These are phyloP conservation scores for Carallia pectinifolia DNA, from an alignment of 345 rosid species.

Conservation along the genomic window DNA sequence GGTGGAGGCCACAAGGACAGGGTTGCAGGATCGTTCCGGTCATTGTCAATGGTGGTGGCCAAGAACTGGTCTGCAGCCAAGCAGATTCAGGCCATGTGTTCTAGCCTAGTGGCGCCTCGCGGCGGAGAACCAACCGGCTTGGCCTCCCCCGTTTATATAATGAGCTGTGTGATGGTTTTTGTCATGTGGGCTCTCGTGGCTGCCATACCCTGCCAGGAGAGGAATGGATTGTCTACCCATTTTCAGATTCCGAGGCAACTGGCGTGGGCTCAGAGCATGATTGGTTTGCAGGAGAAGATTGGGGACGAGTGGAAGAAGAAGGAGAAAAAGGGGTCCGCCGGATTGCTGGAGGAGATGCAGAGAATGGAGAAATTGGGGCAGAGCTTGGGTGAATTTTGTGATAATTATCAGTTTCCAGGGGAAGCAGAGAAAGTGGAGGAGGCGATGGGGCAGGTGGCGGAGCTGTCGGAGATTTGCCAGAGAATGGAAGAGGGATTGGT, in stretches of 20 bases:
- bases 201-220: conserved; percentile 90
- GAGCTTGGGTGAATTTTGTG: conserved; percentile 62
- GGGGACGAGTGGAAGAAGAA: conserved; percentile 97
- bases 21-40: conserved; percentile 32
- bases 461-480: conserved; percentile 69
- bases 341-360: conserved; percentile 81
- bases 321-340: conserved; percentile 85
- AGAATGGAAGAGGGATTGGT: conserved; percentile 79
- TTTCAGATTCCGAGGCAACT: conserved; percentile 77
- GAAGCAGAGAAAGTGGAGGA: conserved; percentile 63
- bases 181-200: conserved; percentile 88
- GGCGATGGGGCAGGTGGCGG: conserved; percentile 50
- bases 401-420: conserved; percentile 63
- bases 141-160: conserved; percentile 60
- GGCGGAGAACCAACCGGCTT: conserved; percentile 28
- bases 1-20: conserved; percentile 37
- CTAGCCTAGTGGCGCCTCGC: no score
- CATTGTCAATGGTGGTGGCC: conserved; percentile 6
- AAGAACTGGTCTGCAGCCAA: no score
- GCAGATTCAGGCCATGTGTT: no score
- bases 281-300: conserved; percentile 70
- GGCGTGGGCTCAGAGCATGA: conserved; percentile 73
- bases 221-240: conserved; percentile 64
- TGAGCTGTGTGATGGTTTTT: conserved; percentile 63
- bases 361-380: conserved; percentile 77